phyloP scores from a whole-genome alignment of 768 basidiomycete species.

The Ephemerocybe angulata region DNA sequence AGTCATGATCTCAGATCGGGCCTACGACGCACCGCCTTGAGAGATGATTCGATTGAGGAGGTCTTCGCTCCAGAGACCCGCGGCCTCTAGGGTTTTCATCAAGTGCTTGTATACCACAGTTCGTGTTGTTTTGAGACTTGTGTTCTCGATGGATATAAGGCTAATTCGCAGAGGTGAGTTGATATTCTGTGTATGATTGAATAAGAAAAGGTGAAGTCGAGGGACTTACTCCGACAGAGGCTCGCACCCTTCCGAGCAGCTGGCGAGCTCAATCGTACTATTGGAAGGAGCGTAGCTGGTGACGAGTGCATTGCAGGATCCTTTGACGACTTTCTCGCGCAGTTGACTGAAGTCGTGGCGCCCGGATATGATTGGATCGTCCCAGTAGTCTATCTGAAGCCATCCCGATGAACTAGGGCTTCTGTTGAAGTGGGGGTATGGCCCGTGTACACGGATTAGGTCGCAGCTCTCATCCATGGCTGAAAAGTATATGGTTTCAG shows the following conservation, averaged over 20 bases:
- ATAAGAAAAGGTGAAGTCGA: background rate
- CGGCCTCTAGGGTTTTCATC: background rate
- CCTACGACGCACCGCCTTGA: background rate
- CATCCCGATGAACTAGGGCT: constrained; percentile 40
- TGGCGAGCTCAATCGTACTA: background rate
- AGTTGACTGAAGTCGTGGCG: background rate
- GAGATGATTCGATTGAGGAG: background rate
- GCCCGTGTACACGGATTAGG: constrained; percentile 65
- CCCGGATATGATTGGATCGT: background rate
- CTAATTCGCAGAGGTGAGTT: too few species aligned
- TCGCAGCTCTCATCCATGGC: constrained; percentile 67
- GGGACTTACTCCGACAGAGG: background rate
- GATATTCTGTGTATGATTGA: background rate
- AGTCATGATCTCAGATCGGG: background rate
- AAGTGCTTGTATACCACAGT: background rate
- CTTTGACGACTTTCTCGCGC: background rate
- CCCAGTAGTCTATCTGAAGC: background rate
- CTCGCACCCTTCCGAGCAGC: background rate
- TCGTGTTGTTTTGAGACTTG: too few species aligned
- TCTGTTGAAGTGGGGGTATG: constrained; percentile 61
- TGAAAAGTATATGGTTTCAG: constrained; percentile 84
- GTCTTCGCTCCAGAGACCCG: background rate
- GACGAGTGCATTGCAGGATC: background rate
- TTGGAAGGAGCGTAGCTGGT: background rate
- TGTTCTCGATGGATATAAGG: too few species aligned